These are phyloP conservation scores for Porcisia hertigi DNA, from an alignment of 208 protist genomes.

Conservation along the genomic window DNA sequence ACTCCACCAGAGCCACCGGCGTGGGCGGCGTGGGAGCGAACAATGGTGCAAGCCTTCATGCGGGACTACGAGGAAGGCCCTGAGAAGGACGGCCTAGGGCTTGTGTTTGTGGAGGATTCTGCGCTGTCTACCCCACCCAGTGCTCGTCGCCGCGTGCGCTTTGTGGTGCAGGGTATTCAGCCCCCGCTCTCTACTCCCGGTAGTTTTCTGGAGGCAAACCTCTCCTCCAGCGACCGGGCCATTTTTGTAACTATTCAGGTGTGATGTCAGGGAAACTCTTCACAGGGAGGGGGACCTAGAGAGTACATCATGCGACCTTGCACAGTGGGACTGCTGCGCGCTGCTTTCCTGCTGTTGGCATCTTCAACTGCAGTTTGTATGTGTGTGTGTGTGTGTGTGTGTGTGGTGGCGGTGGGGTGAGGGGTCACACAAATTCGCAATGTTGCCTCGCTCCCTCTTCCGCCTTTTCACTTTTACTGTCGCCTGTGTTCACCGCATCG, in stretches of 20 bases:
- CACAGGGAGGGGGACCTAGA: not conserved
- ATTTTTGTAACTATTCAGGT: constrained; percentile 59
- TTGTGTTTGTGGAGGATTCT: constrained; percentile 4
- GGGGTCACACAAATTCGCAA: not conserved
- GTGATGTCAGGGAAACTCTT: not conserved
- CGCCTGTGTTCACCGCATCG: not conserved
- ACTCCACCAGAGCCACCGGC: constrained; percentile 16
- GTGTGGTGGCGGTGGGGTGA: not conserved
- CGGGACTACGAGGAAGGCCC: constrained; percentile 25
- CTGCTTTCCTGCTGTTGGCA: not conserved
- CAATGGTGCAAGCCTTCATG: constrained; percentile 18
- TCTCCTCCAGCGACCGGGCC: constrained; percentile 61
- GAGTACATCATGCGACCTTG: not conserved
- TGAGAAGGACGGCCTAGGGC: not conserved
- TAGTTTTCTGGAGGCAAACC: constrained; percentile 54
- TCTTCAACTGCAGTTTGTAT: not conserved
- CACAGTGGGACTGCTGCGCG: not conserved
- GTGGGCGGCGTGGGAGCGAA: constrained; percentile 39
- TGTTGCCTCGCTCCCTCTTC: not conserved
- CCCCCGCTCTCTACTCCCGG: constrained; percentile 55
- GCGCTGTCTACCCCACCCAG: not conserved
- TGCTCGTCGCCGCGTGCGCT: constrained; percentile 35
- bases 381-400: constrained; percentile 2
- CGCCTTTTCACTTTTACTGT: not conserved
- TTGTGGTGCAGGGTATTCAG: constrained; percentile 60